Evolutionary conservation across 179 eudicot genomes (phyloP), one percentile per base, ranked within the genome.

Genomic region (Nepenthes alata): DNA sequence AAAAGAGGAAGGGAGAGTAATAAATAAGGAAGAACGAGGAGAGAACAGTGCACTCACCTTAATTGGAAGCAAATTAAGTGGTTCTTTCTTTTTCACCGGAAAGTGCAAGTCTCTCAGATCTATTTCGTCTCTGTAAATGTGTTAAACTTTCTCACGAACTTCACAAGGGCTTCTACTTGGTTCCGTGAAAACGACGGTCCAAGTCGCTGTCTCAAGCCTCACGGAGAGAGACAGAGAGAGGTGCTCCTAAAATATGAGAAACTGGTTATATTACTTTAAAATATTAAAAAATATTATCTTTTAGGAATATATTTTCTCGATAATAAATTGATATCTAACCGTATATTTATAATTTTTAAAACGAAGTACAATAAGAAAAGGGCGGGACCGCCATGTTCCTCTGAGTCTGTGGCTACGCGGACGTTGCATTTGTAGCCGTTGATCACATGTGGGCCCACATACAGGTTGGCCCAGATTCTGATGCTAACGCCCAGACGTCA

Each of bases 51-150:
- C 47, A 74, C 25, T 84, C 85, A 84, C 88, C 94, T 89, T 86
- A 89, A 88, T 80, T 76, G 73, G 78, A 79, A 70, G 78, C 77
- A 78, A 82, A 71, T 3, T n/a, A n/a, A 69, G 69, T 60, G 81
- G 70, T 8, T 15, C 39, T 58, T 49, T 59, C 67, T 59, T 49
- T 67, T 61, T 57, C 73, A 64, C 75, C 71, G 53, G 67, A 67
- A 44, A 52, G 16, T 49, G 39, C 59, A 62, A 49, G 67, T 14
- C 54, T 52, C 67, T 16, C 44, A 44, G 38, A 45, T 65, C 37
- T 55, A 36, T 61, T 60, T 62, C 77, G 2, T 52, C n/a, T 13
- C 13, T 52, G n/a, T 3, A 11, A 49, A 11, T 25, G 25, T 52
- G 16, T 16, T 64, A 72, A 25, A 67, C 72, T 72, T 61, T 78